phyloP scores from a whole-genome alignment of 129 eudicot species.

The Dittrichia graveolens region DNA sequence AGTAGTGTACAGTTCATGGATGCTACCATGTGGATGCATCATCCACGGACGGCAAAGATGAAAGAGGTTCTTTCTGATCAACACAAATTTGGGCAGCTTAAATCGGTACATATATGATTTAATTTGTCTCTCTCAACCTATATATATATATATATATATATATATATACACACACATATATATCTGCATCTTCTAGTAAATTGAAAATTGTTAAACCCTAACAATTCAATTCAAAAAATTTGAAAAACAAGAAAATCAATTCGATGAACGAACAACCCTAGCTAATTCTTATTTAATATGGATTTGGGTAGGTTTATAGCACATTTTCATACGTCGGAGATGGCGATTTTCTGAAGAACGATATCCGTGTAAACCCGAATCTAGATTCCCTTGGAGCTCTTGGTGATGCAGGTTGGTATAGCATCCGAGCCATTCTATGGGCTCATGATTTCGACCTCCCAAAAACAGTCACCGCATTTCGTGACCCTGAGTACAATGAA shows the following conservation, averaged over 20 bases:
- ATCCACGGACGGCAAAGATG: conserved; percentile 61
- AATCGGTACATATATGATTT: conserved; percentile 31
- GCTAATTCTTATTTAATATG: too few relatives aligned
- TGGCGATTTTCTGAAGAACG: conserved; percentile 41
- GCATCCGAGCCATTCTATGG: conserved; percentile 58
- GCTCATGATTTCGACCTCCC: conserved; percentile 55
- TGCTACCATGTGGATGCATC: conserved; percentile 79
- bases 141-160: too few relatives aligned
- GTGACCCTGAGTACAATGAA: conserved; percentile 39
- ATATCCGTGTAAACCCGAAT: conserved; percentile 53
- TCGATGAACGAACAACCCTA: too few relatives aligned
- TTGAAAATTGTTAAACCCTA: too few relatives aligned
- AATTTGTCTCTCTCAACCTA: neutral
- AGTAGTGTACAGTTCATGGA: conserved; percentile 77
- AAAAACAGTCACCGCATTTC: conserved; percentile 46
- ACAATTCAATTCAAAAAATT: too few relatives aligned
- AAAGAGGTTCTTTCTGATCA: conserved; percentile 43
- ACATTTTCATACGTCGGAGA: conserved; percentile 21
- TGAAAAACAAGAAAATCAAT: too few relatives aligned
- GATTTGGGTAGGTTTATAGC: conserved; percentile 39
- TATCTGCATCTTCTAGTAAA: too few relatives aligned
- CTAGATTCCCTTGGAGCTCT: conserved; percentile 47
- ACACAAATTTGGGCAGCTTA: conserved; percentile 46
- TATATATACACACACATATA: too few relatives aligned
- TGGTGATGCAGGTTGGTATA: conserved; percentile 55